Evolutionary conservation across 2,329 filamentous ascomycete species (phyloP).

Genomic region (Chrysosphaeria jannelii): DNA sequence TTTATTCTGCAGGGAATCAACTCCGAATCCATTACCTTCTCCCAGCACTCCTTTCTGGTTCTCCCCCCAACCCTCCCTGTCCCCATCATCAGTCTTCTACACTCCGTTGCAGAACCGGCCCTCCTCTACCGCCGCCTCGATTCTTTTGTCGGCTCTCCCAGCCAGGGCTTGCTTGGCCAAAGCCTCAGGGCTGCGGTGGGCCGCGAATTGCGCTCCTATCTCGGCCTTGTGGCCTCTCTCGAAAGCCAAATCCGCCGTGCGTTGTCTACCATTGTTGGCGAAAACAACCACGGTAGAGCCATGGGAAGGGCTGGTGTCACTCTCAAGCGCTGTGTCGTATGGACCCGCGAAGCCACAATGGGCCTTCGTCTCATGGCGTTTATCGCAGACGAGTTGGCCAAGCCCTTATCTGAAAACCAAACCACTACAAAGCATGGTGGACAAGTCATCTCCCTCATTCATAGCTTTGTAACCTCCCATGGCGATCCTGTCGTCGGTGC

Average conservation of each 20-base stretch:
- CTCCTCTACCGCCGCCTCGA: slow-evolving; percentile 64
- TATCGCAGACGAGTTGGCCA: slow-evolving; percentile 80
- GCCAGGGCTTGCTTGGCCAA: slow-evolving; percentile 66
- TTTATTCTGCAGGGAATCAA: slow-evolving; percentile 84
- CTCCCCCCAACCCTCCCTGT: slow-evolving; percentile 54
- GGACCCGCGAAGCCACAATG: slow-evolving; percentile 94
- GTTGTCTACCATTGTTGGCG: slow-evolving; percentile 40
- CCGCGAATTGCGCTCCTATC: slow-evolving; percentile 61
- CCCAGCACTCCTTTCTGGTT: slow-evolving; percentile 34
- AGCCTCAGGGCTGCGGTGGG: slow-evolving; percentile 70
- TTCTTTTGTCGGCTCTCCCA: slow-evolving; percentile 51
- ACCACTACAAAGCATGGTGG: slow-evolving; percentile 56
- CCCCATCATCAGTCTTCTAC: slow-evolving; percentile 60
- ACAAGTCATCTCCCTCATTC: slow-evolving; percentile 76
- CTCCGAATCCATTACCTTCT: slow-evolving; percentile 56
- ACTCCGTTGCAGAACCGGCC: slow-evolving; percentile 75
- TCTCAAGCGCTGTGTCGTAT: slow-evolving; percentile 80
- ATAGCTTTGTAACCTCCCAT: slow-evolving; percentile 75
- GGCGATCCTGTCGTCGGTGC: slow-evolving; percentile 82
- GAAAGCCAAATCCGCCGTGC: slow-evolving; percentile 77
- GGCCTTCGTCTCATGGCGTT: slow-evolving; percentile 75
- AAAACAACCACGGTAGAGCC: slow-evolving; percentile 31
- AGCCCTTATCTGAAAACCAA: too few relatives aligned
- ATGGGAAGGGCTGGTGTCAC: slow-evolving; percentile 76
- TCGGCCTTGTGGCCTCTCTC: slow-evolving; percentile 69